phyloP scores from a whole-genome alignment of 331 rosid genomes.

The Arachis monticola region DNA sequence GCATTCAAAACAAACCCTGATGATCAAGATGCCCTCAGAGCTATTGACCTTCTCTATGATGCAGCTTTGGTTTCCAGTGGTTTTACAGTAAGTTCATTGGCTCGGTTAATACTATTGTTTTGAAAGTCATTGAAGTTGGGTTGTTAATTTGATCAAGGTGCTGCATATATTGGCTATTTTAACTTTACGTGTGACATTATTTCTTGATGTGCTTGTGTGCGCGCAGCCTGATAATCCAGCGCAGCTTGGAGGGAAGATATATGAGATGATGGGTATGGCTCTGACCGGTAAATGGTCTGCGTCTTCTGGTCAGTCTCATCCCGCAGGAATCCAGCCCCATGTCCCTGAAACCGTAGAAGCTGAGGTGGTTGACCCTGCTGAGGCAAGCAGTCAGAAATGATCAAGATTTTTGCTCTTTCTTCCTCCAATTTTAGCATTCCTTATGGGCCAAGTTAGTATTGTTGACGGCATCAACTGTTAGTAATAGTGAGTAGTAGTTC shows the following conservation, averaged over 20 bases:
- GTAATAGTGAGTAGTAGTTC: neutral
- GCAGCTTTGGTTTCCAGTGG: constrained; percentile 98
- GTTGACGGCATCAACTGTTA: neutral
- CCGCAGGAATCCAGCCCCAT: constrained; percentile 38
- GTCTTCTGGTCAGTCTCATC: constrained; percentile 47
- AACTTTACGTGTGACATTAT: neutral
- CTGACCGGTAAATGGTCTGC: constrained; percentile 74
- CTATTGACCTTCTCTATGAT: constrained; percentile 91
- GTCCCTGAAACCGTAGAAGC: constrained; percentile 64
- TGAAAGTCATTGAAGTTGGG: neutral
- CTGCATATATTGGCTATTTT: neutral
- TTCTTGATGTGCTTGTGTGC: constrained; percentile 22
- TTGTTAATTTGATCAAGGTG: no score
- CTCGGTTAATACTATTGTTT: constrained; percentile 2
- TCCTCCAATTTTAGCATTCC: neutral
- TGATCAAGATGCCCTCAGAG: constrained; percentile 84
- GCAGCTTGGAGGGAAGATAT: constrained; percentile 89
- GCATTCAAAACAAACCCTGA: constrained; percentile 72
- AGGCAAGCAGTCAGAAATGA: constrained; percentile 64
- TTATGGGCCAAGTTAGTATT: neutral
- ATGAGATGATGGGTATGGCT: constrained; percentile 94
- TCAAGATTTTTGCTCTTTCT: neutral
- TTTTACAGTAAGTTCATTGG: constrained; percentile 62
- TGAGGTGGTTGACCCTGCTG: constrained; percentile 82
- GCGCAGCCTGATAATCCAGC: constrained; percentile 98